Base-by-base conservation (phyloP, 306 rosid species). In the Clitoria ternatea region DNA sequence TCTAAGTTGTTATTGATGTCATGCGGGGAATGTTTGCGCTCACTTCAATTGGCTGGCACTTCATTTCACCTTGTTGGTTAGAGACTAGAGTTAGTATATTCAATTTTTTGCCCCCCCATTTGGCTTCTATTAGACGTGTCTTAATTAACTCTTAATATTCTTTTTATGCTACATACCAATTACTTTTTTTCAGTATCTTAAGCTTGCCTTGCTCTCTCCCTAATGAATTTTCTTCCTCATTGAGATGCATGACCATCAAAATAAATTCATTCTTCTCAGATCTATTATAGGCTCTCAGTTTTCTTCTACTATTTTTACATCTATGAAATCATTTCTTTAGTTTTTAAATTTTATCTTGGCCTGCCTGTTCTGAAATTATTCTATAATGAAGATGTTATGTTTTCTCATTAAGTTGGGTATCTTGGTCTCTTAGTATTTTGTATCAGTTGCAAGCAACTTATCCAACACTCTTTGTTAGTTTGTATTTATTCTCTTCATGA, bases 341-440 rank as follows among this genome's bases (percentile, higher is more conserved):
- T 40, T 59, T 18, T 59, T n/a, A 24, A 45, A 49, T 11, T 12
- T 42, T 11, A 17, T 42, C 42, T 43, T 39, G 57, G 64, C n/a
- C n/a, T n/a, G 13, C 15, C 62, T 19, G 1, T 23, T 67, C 47
- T 44, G 29, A 66, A 15, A 60, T 66, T 65, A 4, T 15, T 56
- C 44, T 14, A 66, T 50, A 4, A 14, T 18, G 20, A 54, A 57
- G 49, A 70, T 77, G 53, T 15, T 64, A 55, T 61, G 13, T 70
- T 74, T 78, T 48, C 49, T 81, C 47, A 17, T 37, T 43, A 6
- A 39, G 1, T 66, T 61, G 42, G 27, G 39, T 42, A 77, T 63
- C 30, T 40, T 62, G 49, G 56, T 75, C 61, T 57, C 56, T 32
- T 15, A 32, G 66, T 48, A 14, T 43, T 33, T 66, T 30, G 68